Conservation (phyloP, 257 asterid genomes). For the Datura wrightii region DNA sequence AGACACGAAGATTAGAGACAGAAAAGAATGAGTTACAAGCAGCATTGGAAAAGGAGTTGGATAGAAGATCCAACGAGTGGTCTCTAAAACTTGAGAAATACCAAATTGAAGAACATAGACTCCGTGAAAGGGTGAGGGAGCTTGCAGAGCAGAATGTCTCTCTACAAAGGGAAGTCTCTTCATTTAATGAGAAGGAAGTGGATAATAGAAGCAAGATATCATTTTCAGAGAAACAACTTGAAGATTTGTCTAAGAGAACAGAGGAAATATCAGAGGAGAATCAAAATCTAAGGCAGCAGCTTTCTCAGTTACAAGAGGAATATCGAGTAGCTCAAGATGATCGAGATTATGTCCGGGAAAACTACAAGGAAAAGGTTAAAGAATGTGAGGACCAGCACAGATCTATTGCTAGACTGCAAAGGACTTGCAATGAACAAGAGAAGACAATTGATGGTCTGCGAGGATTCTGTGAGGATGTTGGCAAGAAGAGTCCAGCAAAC, state of each 20-base stretch:
- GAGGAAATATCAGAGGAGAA: slow-evolving; percentile 66
- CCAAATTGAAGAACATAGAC: slow-evolving; percentile 89
- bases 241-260: slow-evolving; percentile 54
- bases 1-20: slow-evolving; percentile 66
- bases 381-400: slow-evolving; percentile 94
- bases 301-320: slow-evolving; percentile 66
- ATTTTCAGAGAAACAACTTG: slow-evolving; percentile 66
- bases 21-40: slow-evolving; percentile 83
- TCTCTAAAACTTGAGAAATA: slow-evolving; percentile 81
- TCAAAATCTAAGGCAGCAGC: slow-evolving; percentile 54
- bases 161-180: slow-evolving; percentile 86
- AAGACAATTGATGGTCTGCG: slow-evolving; percentile 87
- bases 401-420: slow-evolving; percentile 73
- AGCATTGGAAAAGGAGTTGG: slow-evolving; percentile 86
- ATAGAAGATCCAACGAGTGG: slow-evolving; percentile 94
- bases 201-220: slow-evolving; percentile 54
- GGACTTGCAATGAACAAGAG: slow-evolving; percentile 88
- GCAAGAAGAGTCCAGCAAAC: slow-evolving; percentile 57
- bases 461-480: slow-evolving; percentile 77
- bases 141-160: slow-evolving; percentile 95
- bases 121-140: slow-evolving; percentile 92
- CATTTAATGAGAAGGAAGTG: slow-evolving; percentile 69
- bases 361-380: slow-evolving; percentile 68
- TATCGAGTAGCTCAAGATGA: slow-evolving; percentile 71
- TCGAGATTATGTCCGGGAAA: slow-evolving; percentile 65